Evolutionary conservation across 2,329 filamentous ascomycete genomes (phyloP).

Genomic region (Diplocarpon mali): DNA sequence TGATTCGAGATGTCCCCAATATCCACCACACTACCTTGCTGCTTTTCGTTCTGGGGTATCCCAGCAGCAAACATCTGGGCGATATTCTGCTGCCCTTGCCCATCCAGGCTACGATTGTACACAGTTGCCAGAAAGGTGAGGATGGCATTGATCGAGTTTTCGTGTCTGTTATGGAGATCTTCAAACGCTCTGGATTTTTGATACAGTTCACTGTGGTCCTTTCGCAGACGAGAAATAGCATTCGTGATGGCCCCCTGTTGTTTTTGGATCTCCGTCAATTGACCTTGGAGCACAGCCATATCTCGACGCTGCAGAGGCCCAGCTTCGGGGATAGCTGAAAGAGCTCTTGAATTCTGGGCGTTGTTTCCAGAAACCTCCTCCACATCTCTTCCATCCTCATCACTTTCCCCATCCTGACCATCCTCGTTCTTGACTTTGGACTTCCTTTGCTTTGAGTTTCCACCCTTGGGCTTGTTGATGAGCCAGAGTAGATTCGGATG

Average conservation of each 20-base stretch:
- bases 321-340: constrained; percentile 26
- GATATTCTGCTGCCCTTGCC: constrained; percentile 67
- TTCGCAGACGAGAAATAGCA: constrained; percentile 68
- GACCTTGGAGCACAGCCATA: constrained; percentile 63
- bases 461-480: constrained; percentile 87
- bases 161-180: constrained; percentile 86
- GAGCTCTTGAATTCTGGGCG: constrained; percentile 33
- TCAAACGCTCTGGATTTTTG: constrained; percentile 84
- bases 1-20: constrained; percentile 41
- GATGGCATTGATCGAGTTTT: constrained; percentile 98
- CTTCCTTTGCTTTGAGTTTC: constrained; percentile 42
- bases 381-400: constrained; percentile 46
- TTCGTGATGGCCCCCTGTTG: constrained; percentile 79
- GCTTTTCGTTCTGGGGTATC: constrained; percentile 47
- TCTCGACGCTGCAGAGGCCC: constrained; percentile 56
- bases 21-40: constrained; percentile 47
- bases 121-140: constrained; percentile 94
- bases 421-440: constrained; percentile 47
- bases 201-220: constrained; percentile 80
- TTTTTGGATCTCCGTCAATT: constrained; percentile 70
- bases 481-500: constrained; percentile 90
- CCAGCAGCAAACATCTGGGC: constrained; percentile 74
- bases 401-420: constrained; percentile 58
- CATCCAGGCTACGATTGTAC: constrained; percentile 86
- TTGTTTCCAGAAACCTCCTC: constrained; percentile 30